Base-by-base conservation (phyloP, 2,329 filamentous ascomycete species). In the Ceratocystiopsis sp. region DNA sequence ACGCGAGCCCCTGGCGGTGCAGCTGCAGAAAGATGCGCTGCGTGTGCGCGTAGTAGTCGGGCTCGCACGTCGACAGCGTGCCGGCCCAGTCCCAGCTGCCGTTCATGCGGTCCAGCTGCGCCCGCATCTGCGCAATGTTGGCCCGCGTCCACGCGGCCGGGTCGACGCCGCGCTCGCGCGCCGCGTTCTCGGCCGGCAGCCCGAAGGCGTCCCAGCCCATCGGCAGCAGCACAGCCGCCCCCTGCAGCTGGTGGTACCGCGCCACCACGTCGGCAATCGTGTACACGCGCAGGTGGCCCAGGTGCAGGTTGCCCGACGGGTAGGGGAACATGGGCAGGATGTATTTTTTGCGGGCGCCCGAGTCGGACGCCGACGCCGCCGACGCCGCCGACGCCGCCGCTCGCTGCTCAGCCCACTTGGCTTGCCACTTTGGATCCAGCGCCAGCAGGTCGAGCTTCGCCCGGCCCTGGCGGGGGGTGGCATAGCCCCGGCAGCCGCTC, bases 121-220 rank as follows among this genome's bases (percentile, higher is more conserved):
- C 67, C 66, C 86, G 93, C 86, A 94, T 93, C 53, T 73, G 78
- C 35, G 67, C 66, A 52, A 94, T 93, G 55, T 94, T 94, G 51
- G 68, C 66, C 54, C 68, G 70, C 0, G 86, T 94, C 86, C 86
- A 94, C 9, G 66, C 67, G 9, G 73, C 79, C 2, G 86, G 85
- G 54, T 83, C 74, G 47, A 89, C 69, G 13, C 84, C 83, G 48
- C 80, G 68, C 60, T 93, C 84, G 45, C 93, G 81, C 10, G 86
- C 86, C 16, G 86, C 86, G 62, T 94, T 94, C 60, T 94, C 86
- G 37, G 86, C 86, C 12, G 86, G 86, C 44, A 94, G 64, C 2
- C 86, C 86, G 61, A 94, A 93, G 6, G 84, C 83, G 65, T 94
- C 86, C 85, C 86, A 94, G 12, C 86, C 86, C 71, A 93, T 93